Percentiles rank a stretch among this genome's conserved stretches.
Conservation (phyloP, 768 basidiomycete species). For the Rickenella mellea region DNA sequence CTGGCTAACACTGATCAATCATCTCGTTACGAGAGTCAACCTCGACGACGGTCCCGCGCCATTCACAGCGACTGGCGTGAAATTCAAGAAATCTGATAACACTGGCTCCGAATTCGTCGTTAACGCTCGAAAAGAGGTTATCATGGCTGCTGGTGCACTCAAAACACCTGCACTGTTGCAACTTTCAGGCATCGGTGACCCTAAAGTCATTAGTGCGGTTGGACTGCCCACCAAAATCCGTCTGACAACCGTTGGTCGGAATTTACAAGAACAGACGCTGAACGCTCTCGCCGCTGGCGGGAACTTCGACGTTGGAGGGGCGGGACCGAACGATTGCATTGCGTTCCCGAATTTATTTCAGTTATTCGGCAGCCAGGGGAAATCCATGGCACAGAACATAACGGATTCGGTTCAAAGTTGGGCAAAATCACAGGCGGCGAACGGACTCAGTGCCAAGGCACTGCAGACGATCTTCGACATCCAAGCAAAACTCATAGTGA, state of each 20-base stretch:
- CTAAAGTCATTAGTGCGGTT: slow-evolving; percentile 30
- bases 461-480: slow-evolving; percentile 31
- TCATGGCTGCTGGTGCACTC: slow-evolving; percentile 46
- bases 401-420: slow-evolving; percentile 27
- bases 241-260: slow-evolving; percentile 41
- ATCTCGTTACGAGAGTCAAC: slow-evolving; percentile 37
- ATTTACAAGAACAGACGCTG: slow-evolving; percentile 49
- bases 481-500: slow-evolving; percentile 37
- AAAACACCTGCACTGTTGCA: slow-evolving; percentile 40
- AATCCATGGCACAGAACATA: slow-evolving; percentile 26
- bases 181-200: slow-evolving; percentile 49
- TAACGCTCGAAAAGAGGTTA: slow-evolving; percentile 36
- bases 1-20: slow-evolving; percentile 12
- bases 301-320: slow-evolving; percentile 30
- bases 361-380: slow-evolving; percentile 28
- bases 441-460: slow-evolving; percentile 29
- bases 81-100: slow-evolving; percentile 32
- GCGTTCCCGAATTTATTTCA: slow-evolving; percentile 43
- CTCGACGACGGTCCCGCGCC: slow-evolving; percentile 25
- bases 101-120: slow-evolving; percentile 29
- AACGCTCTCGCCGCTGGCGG: slow-evolving; percentile 29
- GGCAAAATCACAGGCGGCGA: slow-evolving; percentile 33
- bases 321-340: slow-evolving; percentile 38
- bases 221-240: slow-evolving; percentile 36
- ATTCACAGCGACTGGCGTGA: slow-evolving; percentile 34